phyloP scores from a whole-genome alignment of 805 yeast genomes.

The Nakazawaea pomicola region DNA sequence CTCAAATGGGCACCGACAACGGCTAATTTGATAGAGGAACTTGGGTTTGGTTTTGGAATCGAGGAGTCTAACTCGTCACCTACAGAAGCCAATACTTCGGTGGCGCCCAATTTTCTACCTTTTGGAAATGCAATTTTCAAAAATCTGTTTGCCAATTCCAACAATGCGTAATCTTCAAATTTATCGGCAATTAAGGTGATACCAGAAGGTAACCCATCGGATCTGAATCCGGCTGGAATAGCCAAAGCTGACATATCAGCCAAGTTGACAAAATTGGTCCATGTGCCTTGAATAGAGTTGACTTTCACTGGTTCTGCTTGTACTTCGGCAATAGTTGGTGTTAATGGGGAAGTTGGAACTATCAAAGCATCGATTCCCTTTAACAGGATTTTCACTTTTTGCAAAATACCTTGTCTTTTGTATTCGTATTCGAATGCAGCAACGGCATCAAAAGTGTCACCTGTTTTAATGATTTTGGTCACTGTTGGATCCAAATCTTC shows the following conservation, averaged over 20 bases:
- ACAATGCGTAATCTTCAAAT: constrained; percentile 83
- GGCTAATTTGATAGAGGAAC: constrained; percentile 60
- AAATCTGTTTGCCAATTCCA: constrained; percentile 76
- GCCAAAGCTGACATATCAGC: constrained; percentile 92
- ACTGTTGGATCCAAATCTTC: constrained; percentile 83
- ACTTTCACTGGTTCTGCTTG: constrained; percentile 72
- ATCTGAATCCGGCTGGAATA: constrained; percentile 83
- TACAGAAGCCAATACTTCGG: constrained; percentile 23
- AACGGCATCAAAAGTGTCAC: constrained; percentile 74
- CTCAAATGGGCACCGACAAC: constrained; percentile 95
- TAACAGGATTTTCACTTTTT: constrained; percentile 52
- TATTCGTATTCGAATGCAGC: constrained; percentile 84
- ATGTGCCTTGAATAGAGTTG: constrained; percentile 94
- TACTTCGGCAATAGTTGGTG: constrained; percentile 75
- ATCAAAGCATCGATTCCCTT: constrained; percentile 65
- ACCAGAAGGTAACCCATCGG: constrained; percentile 88
- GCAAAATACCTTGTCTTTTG: constrained; percentile 74
- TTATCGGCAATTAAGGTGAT: constrained; percentile 77
- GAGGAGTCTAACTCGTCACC: constrained; percentile 41
- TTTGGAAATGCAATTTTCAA: constrained; percentile 42
- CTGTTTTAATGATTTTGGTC: constrained; percentile 65
- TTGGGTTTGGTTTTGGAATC: constrained; percentile 39
- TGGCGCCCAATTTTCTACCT: constrained; percentile 54
- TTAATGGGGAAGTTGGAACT: constrained; percentile 93
- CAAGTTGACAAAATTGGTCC: constrained; percentile 93